Conservation (phyloP, 78 protist species). For the Anaeramoeba flamelloides region DNA sequence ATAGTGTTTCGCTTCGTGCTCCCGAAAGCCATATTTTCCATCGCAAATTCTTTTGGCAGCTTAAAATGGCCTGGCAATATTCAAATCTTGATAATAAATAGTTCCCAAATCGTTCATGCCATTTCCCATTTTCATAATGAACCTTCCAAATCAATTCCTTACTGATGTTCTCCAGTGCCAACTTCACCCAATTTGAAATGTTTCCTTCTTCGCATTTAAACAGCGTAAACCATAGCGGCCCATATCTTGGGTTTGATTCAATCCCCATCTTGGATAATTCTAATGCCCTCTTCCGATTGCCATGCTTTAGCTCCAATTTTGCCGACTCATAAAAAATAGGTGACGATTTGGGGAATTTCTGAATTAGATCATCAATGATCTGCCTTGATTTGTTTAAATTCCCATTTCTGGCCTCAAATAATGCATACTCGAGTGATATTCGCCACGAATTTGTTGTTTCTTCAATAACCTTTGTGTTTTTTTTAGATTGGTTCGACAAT, state of each 20-base stretch:
- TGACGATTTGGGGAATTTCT: slow-evolving; percentile 59
- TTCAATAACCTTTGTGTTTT: too few species aligned
- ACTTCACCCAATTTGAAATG: too few species aligned
- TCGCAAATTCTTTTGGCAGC: slow-evolving; percentile 53
- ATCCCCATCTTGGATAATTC: slow-evolving; percentile 43
- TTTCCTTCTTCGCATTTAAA: too few species aligned
- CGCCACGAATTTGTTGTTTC: slow-evolving; percentile 57
- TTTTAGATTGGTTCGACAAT: too few species aligned
- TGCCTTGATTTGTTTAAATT: slow-evolving; percentile 36
- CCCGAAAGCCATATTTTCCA: slow-evolving; percentile 43
- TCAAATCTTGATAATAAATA: slow-evolving; percentile 29
- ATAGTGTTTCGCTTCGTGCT: slow-evolving; percentile 26
- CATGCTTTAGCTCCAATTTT: slow-evolving; percentile 49
- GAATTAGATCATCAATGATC: slow-evolving; percentile 55
- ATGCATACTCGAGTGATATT: slow-evolving; percentile 66
- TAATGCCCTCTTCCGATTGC: slow-evolving; percentile 38
- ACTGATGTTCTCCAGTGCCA: too few species aligned
- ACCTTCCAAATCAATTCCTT: slow-evolving; percentile 77
- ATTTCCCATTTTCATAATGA: slow-evolving; percentile 59
- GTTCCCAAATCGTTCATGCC: slow-evolving; percentile 58
- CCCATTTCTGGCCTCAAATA: slow-evolving; percentile 62
- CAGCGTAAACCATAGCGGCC: slow-evolving; percentile 60
- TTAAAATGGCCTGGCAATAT: slow-evolving; percentile 34
- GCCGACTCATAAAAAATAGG: slow-evolving; percentile 65
- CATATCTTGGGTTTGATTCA: slow-evolving; percentile 28